A percentile compares a stretch with the other conserved stretches of the same genome.
Evolutionary conservation across 805 yeast genomes (phyloP).

Genomic region (Blastobotrys peoriensis): DNA sequence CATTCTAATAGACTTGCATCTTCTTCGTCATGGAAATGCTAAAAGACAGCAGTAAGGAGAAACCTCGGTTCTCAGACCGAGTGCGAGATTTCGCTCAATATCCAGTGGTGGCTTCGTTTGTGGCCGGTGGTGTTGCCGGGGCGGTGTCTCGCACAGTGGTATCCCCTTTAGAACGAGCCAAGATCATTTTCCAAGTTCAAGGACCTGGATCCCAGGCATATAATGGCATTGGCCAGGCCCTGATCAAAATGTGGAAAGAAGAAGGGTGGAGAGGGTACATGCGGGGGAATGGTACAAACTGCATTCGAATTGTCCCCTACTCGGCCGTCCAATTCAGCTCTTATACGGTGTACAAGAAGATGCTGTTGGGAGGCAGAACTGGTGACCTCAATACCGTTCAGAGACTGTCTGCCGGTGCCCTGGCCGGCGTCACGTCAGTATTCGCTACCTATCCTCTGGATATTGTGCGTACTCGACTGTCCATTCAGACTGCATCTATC

Average conservation of each 20-base stretch:
- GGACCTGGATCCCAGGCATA: slow-evolving; percentile 45
- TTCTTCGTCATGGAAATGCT: not conserved
- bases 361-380: slow-evolving; percentile 31
- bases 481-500: slow-evolving; percentile 77
- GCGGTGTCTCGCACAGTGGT: slow-evolving; percentile 91
- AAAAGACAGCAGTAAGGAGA: not conserved
- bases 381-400: slow-evolving; percentile 45
- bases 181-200: slow-evolving; percentile 85
- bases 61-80: not conserved
- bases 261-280: slow-evolving; percentile 90
- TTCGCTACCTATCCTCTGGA: slow-evolving; percentile 88
- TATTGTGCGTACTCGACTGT: slow-evolving; percentile 79
- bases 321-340: slow-evolving; percentile 91
- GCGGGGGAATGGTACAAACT: slow-evolving; percentile 86
- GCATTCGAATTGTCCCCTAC: slow-evolving; percentile 86
- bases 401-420: slow-evolving; percentile 68
- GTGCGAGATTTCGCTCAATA: slow-evolving; percentile 4
- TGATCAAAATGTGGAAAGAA: slow-evolving; percentile 71
- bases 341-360: slow-evolving; percentile 51
- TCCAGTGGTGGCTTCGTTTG: slow-evolving; percentile 60
- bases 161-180: slow-evolving; percentile 92
- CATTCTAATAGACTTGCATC: not conserved
- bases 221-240: slow-evolving; percentile 70
- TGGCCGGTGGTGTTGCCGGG: slow-evolving; percentile 96
- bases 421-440: slow-evolving; percentile 78